Conservation (phyloP, 768 basidiomycete genomes). For the Mycena vulgaris region DNA sequence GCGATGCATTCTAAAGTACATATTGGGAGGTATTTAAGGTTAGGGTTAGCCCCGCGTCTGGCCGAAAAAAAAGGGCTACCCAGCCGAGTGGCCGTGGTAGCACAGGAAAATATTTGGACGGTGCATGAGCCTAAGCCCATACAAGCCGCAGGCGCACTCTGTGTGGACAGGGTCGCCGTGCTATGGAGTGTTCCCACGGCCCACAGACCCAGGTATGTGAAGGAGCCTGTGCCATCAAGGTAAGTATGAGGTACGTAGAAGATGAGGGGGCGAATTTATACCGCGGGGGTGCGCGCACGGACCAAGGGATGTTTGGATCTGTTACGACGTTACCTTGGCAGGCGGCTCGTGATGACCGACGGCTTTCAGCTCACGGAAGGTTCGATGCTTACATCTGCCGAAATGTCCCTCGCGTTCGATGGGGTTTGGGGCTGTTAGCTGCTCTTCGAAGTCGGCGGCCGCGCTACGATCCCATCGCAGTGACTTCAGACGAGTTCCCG, state of each 20-base stretch:
- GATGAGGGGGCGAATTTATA: neutral
- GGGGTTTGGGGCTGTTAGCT: too few species aligned
- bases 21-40: slow-evolving; percentile 4
- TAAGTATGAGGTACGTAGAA: slow-evolving; percentile 32
- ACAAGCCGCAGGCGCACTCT: slow-evolving; percentile 73
- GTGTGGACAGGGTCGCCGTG: slow-evolving; percentile 81
- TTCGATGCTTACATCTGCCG: too few species aligned
- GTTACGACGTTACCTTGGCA: too few species aligned
- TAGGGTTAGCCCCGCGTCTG: slow-evolving; percentile 20
- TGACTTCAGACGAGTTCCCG: too few species aligned
- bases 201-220: slow-evolving; percentile 37
- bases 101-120: slow-evolving; percentile 88
- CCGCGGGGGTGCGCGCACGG: slow-evolving; percentile 9
- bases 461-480: too few species aligned
- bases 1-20: neutral
- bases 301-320: neutral
- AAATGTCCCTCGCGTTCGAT: too few species aligned
- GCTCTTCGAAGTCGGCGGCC: too few species aligned
- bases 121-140: slow-evolving; percentile 84
- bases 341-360: too few species aligned
- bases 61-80: slow-evolving; percentile 37
- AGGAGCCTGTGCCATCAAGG: slow-evolving; percentile 40
- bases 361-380: too few species aligned
- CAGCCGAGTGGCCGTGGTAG: slow-evolving; percentile 71
- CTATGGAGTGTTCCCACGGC: slow-evolving; percentile 61